Base-by-base conservation (phyloP, 441 rosid species). In the Syzygium malaccense region DNA sequence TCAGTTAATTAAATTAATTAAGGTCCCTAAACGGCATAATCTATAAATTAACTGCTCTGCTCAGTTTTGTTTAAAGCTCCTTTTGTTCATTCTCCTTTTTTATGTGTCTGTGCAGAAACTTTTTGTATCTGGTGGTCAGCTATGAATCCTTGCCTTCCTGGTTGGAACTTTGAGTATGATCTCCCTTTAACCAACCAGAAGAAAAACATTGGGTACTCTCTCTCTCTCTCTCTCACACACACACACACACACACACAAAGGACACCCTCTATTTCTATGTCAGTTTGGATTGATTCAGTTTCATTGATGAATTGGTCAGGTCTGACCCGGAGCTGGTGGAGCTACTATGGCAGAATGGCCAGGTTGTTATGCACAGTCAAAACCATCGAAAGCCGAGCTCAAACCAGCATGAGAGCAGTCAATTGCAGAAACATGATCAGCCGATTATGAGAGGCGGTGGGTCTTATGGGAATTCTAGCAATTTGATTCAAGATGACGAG, bases 341-440 rank as follows among this genome's bases (percentile, higher is more conserved):
- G 93, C 92, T 96, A 62, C 33, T 94, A 89, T 96, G 97, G 97
- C 91, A 89, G 90, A 94, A 94, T 88, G 98, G 98, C 87, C 92
- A 93, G 87, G 94, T 96, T n/a, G 96, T 96, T 90, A 60, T 94
- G 86, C 92, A 91, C 64, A 95, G 94, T 91, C 98, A 95, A 89
- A 91, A 93, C 32, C 94, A 91, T 2, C 93, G 94, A 89, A 94
- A 91, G 90, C 93, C 92, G 12, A 56, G 87, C 55, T 79, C 88
- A 33, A 62, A 79, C 84, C 83, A 83, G 89, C 87, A 55, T 32
- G 91, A 88, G 32, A 18, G 89, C 83, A 89, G 92, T 89, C 92
- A 84, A 41, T 87, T 79, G 32, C 89, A 92, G 49, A 92, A 89
- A 45, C 91, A 89, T 32, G 90, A 91, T 41, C 91, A 88, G 55